Evolutionary conservation across 108 stramenopile species (phyloP), one percentile per base, ranked within the genome.

Genomic region (Skeletonema marinoi): DNA sequence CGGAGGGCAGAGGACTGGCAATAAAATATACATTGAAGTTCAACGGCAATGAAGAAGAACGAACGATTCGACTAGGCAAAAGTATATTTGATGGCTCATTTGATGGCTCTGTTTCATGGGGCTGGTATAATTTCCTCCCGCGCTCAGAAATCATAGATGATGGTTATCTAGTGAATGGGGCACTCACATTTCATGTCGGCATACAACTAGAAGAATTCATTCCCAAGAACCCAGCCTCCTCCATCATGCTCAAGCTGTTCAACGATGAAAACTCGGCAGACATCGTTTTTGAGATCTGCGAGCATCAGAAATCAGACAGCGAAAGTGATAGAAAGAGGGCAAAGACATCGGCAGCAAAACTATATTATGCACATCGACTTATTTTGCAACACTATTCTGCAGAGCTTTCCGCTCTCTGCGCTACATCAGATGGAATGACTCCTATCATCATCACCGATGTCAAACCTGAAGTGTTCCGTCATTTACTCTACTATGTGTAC

Each of bases 281-380:
- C 38, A 12, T 64, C 1, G 63, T 64, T 5, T 64, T 64, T 39
- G 35, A 38, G 33, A 19, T 63, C 62, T 7, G 31, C n/a, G 62
- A 25, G 25, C 25, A 25, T 0, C 25, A 25, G 25, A 25, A 25
- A 25, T 25, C 25, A 0, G 25, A 25, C 25, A 25, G 25, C 25
- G 25, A 25, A 25, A 25, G 25, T 25, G 25, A 25, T 25, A 25
- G 25, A 25, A 25, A 25, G 25, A 25, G 25, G 25, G 21, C 36
- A 36, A 63, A 17, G 6, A n/a, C 6, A 63, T 36, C n/a, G 4
- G 0, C 39, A 36, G n/a, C 0, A 42, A 42, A 12, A 42, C 41
- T 42, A 6, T 33, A 19, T 63, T 3, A 63, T 63, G 62, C 62
- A n/a, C 62, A 63, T 63, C 62, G 62, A 1, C 39, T 63, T 31